These are phyloP conservation scores for Waltergamsia citrina DNA, from an alignment of 2,329 filamentous ascomycete genomes.

Conservation along the genomic window DNA sequence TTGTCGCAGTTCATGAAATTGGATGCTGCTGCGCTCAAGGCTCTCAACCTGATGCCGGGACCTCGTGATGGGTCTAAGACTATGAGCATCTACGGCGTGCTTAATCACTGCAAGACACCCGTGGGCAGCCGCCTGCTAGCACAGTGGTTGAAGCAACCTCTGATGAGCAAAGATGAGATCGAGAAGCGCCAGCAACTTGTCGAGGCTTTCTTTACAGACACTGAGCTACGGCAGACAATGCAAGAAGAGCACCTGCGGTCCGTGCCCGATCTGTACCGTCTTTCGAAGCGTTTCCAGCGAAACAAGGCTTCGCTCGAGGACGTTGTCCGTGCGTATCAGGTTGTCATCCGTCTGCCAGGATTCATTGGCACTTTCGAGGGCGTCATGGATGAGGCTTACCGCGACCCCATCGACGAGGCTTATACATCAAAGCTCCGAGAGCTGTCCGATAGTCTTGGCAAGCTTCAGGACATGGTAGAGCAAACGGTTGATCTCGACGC, in stretches of 20 bases:
- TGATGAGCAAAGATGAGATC: constrained; percentile 87
- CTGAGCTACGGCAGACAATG: constrained; percentile 87
- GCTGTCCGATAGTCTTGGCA: constrained; percentile 69
- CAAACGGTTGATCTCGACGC: constrained; percentile 94
- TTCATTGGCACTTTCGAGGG: constrained; percentile 84
- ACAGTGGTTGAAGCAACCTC: constrained; percentile 95
- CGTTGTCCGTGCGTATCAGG: constrained; percentile 91
- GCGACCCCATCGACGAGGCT: constrained; percentile 72
- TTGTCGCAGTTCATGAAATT: constrained; percentile 97
- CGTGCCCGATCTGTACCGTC: constrained; percentile 86
- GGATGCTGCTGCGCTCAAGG: constrained; percentile 86
- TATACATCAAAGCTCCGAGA: constrained; percentile 79
- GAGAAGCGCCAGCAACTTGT: constrained; percentile 88
- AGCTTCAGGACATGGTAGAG: constrained; percentile 95
- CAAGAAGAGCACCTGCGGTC: constrained; percentile 92
- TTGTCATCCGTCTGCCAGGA: constrained; percentile 81
- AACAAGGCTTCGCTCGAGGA: constrained; percentile 89
- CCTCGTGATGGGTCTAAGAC: constrained; percentile 90
- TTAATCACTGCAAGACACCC: constrained; percentile 97
- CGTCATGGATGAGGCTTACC: constrained; percentile 93
- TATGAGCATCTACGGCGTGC: constrained; percentile 88
- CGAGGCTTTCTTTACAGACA: constrained; percentile 88
- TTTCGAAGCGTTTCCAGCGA: constrained; percentile 91
- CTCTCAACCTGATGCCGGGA: constrained; percentile 94
- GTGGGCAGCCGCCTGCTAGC: constrained; percentile 82